Conservation (phyloP, 1,284 basidiomycete genomes). For the Ganoderma sinense region DNA sequence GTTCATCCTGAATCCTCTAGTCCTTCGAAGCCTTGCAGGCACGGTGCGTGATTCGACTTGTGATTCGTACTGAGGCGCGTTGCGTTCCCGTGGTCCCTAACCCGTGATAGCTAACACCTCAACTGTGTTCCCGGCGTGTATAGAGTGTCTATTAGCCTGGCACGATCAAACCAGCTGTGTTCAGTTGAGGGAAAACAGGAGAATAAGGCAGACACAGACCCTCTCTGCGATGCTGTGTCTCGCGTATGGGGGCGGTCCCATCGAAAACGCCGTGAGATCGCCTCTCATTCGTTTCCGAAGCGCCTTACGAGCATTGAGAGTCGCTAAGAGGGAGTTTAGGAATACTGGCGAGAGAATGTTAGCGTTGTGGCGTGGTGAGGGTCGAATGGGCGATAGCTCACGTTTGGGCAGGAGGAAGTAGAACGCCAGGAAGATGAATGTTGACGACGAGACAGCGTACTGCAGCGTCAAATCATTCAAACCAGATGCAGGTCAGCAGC, state of each 20-base stretch:
- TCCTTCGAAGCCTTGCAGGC: not conserved
- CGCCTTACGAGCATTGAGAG: slow-evolving; percentile 18
- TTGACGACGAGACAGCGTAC: slow-evolving; percentile 48
- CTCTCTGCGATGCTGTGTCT: not conserved
- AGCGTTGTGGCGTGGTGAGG: not conserved
- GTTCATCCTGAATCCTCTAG: not conserved
- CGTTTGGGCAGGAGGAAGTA: slow-evolving; percentile 48
- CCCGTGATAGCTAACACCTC: not conserved
- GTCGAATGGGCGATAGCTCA: slow-evolving; percentile 23
- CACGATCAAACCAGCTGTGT: not conserved
- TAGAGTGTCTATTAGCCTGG: not conserved
- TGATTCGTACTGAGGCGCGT: not conserved
- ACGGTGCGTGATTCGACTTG: not conserved
- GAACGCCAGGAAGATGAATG: slow-evolving; percentile 48
- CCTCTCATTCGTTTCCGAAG: slow-evolving; percentile 13
- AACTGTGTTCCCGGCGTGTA: not conserved
- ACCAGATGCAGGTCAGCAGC: not conserved
- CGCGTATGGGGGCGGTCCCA: not conserved
- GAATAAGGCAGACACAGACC: not conserved
- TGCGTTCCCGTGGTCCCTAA: not conserved
- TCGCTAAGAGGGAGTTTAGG: slow-evolving; percentile 27
- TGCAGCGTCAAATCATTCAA: slow-evolving; percentile 12
- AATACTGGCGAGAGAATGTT: slow-evolving; percentile 15
- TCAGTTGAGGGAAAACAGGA: too few relatives aligned
- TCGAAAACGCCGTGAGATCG: not conserved